Evolutionary conservation across 2,329 filamentous ascomycete species (phyloP), one percentile per base, ranked within the genome.

Genomic region (Massarina eburnea): DNA sequence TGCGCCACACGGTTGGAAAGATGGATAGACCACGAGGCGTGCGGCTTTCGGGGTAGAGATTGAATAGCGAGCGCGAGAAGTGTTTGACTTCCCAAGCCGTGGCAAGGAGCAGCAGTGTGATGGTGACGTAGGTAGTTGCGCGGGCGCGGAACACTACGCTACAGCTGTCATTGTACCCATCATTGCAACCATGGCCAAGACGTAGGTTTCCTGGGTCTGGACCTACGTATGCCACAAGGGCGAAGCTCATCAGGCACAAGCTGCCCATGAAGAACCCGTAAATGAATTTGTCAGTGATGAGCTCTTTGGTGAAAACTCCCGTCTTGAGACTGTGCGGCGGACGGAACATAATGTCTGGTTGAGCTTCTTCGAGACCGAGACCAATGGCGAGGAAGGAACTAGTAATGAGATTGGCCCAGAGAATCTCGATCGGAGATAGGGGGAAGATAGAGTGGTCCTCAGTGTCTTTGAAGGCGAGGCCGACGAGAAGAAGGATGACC

Each of bases 81-180:
- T 75, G 72, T 51, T 75, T 76, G 46, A 75, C 72, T 56, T 76
- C 73, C 72, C 72, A 75, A 2, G 74, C 74, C n/a, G 73, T 75
- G 52, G 75, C 64, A 18, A 74, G 71, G 8, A 75, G 66, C 0
- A 75, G 58, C 3, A 73, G 67, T 0, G 73, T 75, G 10, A 76
- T 70, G 17, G 72, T 72, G 0, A 68, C 65, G 60, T 74, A 76
- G 0, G 73, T 73, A 0, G 74, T 75, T 1, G 71, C 73, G 17
- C 74, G 82, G 2, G 86, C 86, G 33, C 66, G 66, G 59, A 73
- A 76, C 0, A 73, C 71, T 2, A 72, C 61, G 26, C 64, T 67
- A 43, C 74, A 76, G 1, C 66, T 68, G 0, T 62, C 54, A 49
- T 74, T 74, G 60, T 63, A 76, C 35, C 56, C 62, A 45, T 74